A percentile compares a stretch with the other conserved stretches of the same genome.
Evolutionary conservation across 345 rosid genomes (phyloP).

Genomic region (Dipteronia sinensis): DNA sequence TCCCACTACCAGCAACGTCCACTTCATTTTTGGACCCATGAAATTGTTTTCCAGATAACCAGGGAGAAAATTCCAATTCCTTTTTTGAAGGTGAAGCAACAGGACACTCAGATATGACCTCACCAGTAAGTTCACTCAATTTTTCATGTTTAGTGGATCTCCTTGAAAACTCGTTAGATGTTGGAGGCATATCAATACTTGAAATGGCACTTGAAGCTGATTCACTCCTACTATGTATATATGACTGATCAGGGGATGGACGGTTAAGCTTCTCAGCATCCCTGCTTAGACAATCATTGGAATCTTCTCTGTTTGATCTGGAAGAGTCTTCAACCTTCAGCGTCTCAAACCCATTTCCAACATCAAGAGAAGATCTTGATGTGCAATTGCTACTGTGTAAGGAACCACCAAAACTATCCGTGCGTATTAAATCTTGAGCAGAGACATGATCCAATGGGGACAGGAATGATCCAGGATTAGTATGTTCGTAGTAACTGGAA

Average conservation of each 20-base stretch:
- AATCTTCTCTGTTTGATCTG: constrained; percentile 48
- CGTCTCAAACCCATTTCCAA: constrained; percentile 61
- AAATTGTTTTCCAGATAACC: constrained; percentile 34
- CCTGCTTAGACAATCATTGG: constrained; percentile 34
- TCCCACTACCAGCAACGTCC: constrained; percentile 37
- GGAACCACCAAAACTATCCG: constrained; percentile 56
- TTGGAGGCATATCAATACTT: constrained; percentile 55
- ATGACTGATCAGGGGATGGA: constrained; percentile 58
- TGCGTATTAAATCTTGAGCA: constrained; percentile 46
- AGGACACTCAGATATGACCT: constrained; percentile 31
- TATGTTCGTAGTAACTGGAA: constrained; percentile 31
- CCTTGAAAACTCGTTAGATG: constrained; percentile 39
- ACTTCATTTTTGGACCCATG: constrained; percentile 34
- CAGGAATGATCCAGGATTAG: constrained; percentile 36
- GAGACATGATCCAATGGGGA: constrained; percentile 47
- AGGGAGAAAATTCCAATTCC: constrained; percentile 47
- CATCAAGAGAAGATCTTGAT: constrained; percentile 61
- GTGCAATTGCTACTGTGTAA: constrained; percentile 56
- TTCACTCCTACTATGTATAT: constrained; percentile 78
- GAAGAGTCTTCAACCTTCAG: constrained; percentile 50
- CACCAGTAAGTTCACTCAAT: constrained; percentile 30
- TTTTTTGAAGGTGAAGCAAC: constrained; percentile 35
- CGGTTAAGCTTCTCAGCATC: constrained; percentile 50
- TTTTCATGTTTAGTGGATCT: constrained; percentile 31
- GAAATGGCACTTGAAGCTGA: constrained; percentile 76